A percentile compares a stretch with the other conserved stretches of the same genome.
Evolutionary conservation across 2,329 filamentous ascomycete genomes (phyloP).

Genomic region (Magnaporthiopsis poae): DNA sequence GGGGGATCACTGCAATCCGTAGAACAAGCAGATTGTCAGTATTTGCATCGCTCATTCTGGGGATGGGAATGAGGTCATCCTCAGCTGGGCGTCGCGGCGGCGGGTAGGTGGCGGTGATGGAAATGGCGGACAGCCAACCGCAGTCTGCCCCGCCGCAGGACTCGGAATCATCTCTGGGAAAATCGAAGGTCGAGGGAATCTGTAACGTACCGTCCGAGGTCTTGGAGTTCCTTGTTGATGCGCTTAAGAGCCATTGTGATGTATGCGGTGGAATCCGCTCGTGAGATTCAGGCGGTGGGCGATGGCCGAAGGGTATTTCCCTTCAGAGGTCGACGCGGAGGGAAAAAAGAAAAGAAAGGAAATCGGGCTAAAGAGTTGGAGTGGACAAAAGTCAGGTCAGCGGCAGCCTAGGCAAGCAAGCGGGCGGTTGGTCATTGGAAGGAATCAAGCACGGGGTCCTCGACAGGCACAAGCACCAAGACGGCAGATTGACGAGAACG

Average conservation of each 20-base stretch:
- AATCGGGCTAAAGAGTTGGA: background rate
- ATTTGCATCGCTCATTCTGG: too few relatives aligned
- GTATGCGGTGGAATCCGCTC: constrained; percentile 17
- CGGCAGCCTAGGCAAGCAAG: too few relatives aligned
- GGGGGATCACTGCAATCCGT: constrained; percentile 69
- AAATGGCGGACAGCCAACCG: background rate
- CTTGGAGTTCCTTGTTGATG: constrained; percentile 88
- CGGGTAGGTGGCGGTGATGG: background rate
- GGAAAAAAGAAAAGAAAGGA: constrained; percentile 5
- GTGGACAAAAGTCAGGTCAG: too few relatives aligned
- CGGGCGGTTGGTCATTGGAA: too few relatives aligned
- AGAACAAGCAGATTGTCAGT: constrained; percentile 8
- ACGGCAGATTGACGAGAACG: too few relatives aligned
- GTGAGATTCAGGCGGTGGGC: constrained; percentile 13
- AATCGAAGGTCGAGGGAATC: constrained; percentile 1
- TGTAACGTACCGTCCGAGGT: constrained; percentile 69
- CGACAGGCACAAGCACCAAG: too few relatives aligned
- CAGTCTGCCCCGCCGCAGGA: background rate
- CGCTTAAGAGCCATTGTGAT: constrained; percentile 74
- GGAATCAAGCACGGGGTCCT: too few relatives aligned
- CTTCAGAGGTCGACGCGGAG: constrained; percentile 6
- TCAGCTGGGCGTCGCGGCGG: background rate
- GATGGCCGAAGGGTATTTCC: constrained; percentile 11
- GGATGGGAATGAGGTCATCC: too few relatives aligned
- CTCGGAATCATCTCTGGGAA: background rate